These are phyloP conservation scores for Phytophthora citricola DNA, from an alignment of 352 stramenopile species.

Conservation along the genomic window DNA sequence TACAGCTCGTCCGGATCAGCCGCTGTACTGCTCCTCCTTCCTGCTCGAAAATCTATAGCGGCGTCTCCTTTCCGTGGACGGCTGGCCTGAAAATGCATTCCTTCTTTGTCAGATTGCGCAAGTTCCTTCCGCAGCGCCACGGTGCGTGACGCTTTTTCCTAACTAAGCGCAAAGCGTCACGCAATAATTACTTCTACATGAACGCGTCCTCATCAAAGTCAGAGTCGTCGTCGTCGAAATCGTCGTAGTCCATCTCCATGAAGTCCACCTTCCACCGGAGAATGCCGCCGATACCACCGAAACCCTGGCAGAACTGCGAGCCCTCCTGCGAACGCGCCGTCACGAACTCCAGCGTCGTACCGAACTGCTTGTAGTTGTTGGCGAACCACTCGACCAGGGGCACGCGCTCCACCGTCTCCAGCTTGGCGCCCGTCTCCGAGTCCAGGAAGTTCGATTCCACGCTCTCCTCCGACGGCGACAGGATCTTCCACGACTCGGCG, in stretches of 20 bases:
- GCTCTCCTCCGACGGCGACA: slow-evolving; percentile 89
- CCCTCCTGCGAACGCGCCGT: slow-evolving; percentile 98
- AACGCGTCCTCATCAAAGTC: slow-evolving; percentile 88
- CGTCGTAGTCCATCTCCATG: slow-evolving; percentile 96
- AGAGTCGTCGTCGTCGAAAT: slow-evolving; percentile 90
- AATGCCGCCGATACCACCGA: slow-evolving; percentile 99
- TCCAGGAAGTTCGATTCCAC: slow-evolving; percentile 97
- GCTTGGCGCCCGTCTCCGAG: slow-evolving; percentile 93
- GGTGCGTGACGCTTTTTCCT: slow-evolving; percentile 41
- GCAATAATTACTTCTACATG: slow-evolving; percentile 88
- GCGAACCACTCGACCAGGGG: slow-evolving; percentile 99
- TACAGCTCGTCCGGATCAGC: slow-evolving; percentile 26
- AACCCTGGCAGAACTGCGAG: slow-evolving; percentile 99
- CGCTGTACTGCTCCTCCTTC: slow-evolving; percentile 21
- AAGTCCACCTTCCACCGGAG: slow-evolving; percentile 99
- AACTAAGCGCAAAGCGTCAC: slow-evolving; percentile 45
- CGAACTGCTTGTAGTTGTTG: slow-evolving; percentile 99
- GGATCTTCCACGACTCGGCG: slow-evolving; percentile 83
- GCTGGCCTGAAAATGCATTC: slow-evolving; percentile 28
- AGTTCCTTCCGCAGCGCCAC: slow-evolving; percentile 43
- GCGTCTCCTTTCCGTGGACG: slow-evolving; percentile 4
- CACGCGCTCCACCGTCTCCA: slow-evolving; percentile 97
- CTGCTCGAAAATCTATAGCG: slow-evolving; percentile 41
- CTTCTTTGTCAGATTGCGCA: slow-evolving; percentile 34
- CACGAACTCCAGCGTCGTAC: slow-evolving; percentile 98